Evolutionary conservation across 345 rosid species (phyloP), one percentile per base, ranked within the genome.

Genomic region (Heritiera littoralis): DNA sequence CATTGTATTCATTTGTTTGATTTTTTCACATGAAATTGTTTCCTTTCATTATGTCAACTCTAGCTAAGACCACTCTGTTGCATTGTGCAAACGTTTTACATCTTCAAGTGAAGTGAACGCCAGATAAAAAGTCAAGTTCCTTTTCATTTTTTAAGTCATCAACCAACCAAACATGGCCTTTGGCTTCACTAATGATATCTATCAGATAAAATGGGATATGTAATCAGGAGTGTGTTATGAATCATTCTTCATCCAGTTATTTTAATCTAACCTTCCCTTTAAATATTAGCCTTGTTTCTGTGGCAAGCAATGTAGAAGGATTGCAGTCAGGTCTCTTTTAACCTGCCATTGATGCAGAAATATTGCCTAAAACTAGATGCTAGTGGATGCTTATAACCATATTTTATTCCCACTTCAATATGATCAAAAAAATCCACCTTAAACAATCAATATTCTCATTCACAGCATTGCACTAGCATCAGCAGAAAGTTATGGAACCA

Each of bases 301-400:
- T 38, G 40, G 66, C 35, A 45, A 77, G 60, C 77, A 66, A 72
- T 32, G 68, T 78, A 52, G 38, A 49, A 48, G 55, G 54, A 71
- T 64, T 77, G 59, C 51, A 48, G 14, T 58, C 7, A 9, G 35
- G 41, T 13, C 63, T 79, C 78, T 79, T 84, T 84, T 49, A 64
- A 56, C 86, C 86, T 81, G 79, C 82, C 82, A 66, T 60, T 79
- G 64, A 80, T 49, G 28, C 11, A 52, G 68, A 2, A 74, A 69
- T 23, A 70, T 51, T 46, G 38, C 72, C 35, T 41, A 41, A 51
- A 78, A 64, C 46, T 58, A 18, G 54, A 71, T 58, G 40, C 9
- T 70, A 64, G 86, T 80, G 84, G 83, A 80, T 70, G 78, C 38
- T 38, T 79, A 41, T 52, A 56, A 40, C 72, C 71, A 51, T 64